A percentile compares a stretch with the other conserved stretches of the same genome.
Conservation (phyloP, 1,284 basidiomycete species). For the Butyriboletus regius region DNA sequence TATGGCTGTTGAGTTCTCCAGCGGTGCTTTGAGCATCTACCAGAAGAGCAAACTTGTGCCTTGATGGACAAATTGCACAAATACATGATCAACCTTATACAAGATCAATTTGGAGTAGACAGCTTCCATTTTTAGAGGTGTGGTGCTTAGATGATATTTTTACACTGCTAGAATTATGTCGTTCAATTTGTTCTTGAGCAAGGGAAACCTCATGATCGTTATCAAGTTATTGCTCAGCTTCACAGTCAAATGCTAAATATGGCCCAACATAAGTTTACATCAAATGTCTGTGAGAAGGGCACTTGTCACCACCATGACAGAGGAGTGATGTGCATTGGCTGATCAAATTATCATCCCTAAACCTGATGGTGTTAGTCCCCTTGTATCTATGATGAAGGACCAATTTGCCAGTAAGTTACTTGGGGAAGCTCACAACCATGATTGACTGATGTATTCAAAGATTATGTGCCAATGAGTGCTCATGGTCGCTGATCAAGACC, state of each 20-base stretch:
- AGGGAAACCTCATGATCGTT: constrained; percentile 65
- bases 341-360: constrained; percentile 73
- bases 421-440: not conserved
- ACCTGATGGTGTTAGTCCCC: constrained; percentile 54
- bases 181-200: constrained; percentile 88
- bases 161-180: constrained; percentile 73
- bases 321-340: constrained; percentile 63
- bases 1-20: constrained; percentile 96
- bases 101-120: constrained; percentile 81
- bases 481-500: constrained; percentile 62
- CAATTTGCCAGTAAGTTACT: constrained; percentile 72
- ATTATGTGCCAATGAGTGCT: constrained; percentile 77
- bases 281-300: constrained; percentile 96
- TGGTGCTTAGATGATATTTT: constrained; percentile 3
- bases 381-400: constrained; percentile 82
- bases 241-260: constrained; percentile 73
- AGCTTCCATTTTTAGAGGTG: not conserved
- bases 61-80: constrained; percentile 82
- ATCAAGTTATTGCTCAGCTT: constrained; percentile 63
- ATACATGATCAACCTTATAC: constrained; percentile 66
- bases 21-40: constrained; percentile 81
- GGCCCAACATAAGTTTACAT: constrained; percentile 90
- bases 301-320: constrained; percentile 57
- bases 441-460: constrained; percentile 33
- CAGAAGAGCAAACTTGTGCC: constrained; percentile 58